These are phyloP conservation scores for Blumeria graminis DNA, from an alignment of 2,329 filamentous ascomycete species.

Conservation along the genomic window DNA sequence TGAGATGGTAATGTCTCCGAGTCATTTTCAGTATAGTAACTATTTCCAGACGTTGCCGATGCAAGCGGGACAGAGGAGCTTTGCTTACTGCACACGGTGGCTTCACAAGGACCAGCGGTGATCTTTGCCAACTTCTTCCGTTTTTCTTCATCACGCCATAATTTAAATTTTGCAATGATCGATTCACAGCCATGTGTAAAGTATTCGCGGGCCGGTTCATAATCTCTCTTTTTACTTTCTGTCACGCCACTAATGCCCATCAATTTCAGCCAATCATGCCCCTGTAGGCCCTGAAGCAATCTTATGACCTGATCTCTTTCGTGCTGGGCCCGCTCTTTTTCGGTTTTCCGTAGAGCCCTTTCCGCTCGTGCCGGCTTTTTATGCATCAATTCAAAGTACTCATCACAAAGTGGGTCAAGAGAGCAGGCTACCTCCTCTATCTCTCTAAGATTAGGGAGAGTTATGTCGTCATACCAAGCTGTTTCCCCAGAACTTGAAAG, in stretches of 20 bases:
- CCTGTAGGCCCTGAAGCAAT: constrained; percentile 58
- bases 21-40: constrained; percentile 18
- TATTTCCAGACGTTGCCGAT: constrained; percentile 15
- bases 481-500: constrained; percentile 32
- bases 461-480: constrained; percentile 21
- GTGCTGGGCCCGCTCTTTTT: constrained; percentile 40
- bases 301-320: constrained; percentile 40
- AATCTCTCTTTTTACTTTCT: constrained; percentile 64
- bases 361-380: constrained; percentile 34
- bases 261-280: constrained; percentile 76
- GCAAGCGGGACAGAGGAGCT: constrained; percentile 54
- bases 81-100: constrained; percentile 18
- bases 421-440: constrained; percentile 16
- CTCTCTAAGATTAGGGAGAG: constrained; percentile 28
- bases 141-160: constrained; percentile 80
- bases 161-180: constrained; percentile 66
- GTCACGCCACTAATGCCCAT: constrained; percentile 70
- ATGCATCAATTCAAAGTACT: constrained; percentile 28
- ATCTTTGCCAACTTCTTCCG: constrained; percentile 55
- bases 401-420: constrained; percentile 32
- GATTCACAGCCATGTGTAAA: constrained; percentile 65
- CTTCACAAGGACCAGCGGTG: constrained; percentile 23
- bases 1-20: constrained; percentile 48
- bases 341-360: constrained; percentile 36
- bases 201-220: constrained; percentile 62